Evolutionary conservation across 1,139 yeast genomes (phyloP).

Genomic region (Pichia sp.): DNA sequence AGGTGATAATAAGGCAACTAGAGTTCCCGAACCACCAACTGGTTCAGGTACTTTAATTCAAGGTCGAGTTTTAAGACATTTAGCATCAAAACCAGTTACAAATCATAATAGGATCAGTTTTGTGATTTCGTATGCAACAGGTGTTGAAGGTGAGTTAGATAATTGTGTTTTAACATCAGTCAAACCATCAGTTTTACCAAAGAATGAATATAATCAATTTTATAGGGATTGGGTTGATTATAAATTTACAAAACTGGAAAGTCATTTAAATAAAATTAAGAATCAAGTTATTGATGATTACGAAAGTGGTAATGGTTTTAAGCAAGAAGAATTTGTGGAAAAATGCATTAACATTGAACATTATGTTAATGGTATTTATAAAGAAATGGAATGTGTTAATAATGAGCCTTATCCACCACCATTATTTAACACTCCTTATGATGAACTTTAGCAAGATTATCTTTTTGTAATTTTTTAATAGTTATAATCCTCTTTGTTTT

Average conservation of each 20-base stretch:
- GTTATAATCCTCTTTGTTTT: too few relatives aligned
- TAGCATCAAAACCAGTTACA: constrained; percentile 33
- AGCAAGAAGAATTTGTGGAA: constrained; percentile 23
- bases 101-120: constrained; percentile 31
- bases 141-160: constrained; percentile 30
- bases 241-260: constrained; percentile 32
- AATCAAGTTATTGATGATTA: constrained; percentile 18
- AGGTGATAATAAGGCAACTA: constrained; percentile 30
- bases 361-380: constrained; percentile 24
- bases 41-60: constrained; percentile 35
- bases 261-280: constrained; percentile 30
- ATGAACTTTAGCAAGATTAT: constrained; percentile 3
- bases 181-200: constrained; percentile 34
- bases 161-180: constrained; percentile 32
- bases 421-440: constrained; percentile 23
- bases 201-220: constrained; percentile 31
- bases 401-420: constrained; percentile 29
- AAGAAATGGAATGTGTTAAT: constrained; percentile 28
- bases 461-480: too few relatives aligned
- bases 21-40: constrained; percentile 32
- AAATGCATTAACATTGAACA: constrained; percentile 24
- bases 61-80: constrained; percentile 34
- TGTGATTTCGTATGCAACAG: constrained; percentile 28
- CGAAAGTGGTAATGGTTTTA: constrained; percentile 22
- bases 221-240: constrained; percentile 34